These are phyloP conservation scores for Penicillium cinerascens DNA, from an alignment of 495 filamentous ascomycete species.

Conservation along the genomic window DNA sequence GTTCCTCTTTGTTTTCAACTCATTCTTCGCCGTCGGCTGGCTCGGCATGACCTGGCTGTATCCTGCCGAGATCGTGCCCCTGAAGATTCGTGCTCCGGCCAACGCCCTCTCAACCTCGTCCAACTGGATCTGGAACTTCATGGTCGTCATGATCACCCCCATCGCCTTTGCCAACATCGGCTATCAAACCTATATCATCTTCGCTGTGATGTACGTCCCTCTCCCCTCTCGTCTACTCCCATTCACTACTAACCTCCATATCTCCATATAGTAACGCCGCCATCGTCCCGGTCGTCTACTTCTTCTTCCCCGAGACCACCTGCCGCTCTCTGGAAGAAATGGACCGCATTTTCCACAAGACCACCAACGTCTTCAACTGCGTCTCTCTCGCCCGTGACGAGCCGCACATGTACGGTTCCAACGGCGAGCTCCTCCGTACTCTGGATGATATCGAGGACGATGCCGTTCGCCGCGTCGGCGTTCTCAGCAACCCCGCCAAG, in stretches of 20 bases:
- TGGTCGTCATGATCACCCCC: slow-evolving; percentile 63
- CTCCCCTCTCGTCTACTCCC: not conserved
- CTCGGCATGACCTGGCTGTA: slow-evolving; percentile 73
- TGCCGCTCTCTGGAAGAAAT: slow-evolving; percentile 72
- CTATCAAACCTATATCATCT: slow-evolving; percentile 67
- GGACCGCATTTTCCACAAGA: slow-evolving; percentile 71
- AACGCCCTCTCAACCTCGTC: slow-evolving; percentile 61
- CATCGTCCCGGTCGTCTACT: slow-evolving; percentile 66
- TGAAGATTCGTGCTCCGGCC: slow-evolving; percentile 63
- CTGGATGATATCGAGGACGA: slow-evolving; percentile 36
- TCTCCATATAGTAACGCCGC: slow-evolving; percentile 65
- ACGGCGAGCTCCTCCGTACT: slow-evolving; percentile 57
- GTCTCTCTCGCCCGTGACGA: slow-evolving; percentile 57
- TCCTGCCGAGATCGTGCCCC: slow-evolving; percentile 64
- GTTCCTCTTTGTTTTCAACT: slow-evolving; percentile 72
- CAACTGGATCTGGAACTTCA: slow-evolving; percentile 62
- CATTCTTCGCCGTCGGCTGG: slow-evolving; percentile 76
- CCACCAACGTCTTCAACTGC: slow-evolving; percentile 50
- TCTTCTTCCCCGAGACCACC: slow-evolving; percentile 76
- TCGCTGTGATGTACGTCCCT: slow-evolving; percentile 53
- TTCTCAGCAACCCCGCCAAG: slow-evolving; percentile 20
- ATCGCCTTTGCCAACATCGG: slow-evolving; percentile 58
- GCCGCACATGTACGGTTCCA: slow-evolving; percentile 66
- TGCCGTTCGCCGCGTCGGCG: slow-evolving; percentile 33
- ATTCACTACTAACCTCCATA: too few relatives aligned